These are phyloP conservation scores for Ochetophila trinervis DNA, from an alignment of 306 rosid genomes.

Conservation along the genomic window DNA sequence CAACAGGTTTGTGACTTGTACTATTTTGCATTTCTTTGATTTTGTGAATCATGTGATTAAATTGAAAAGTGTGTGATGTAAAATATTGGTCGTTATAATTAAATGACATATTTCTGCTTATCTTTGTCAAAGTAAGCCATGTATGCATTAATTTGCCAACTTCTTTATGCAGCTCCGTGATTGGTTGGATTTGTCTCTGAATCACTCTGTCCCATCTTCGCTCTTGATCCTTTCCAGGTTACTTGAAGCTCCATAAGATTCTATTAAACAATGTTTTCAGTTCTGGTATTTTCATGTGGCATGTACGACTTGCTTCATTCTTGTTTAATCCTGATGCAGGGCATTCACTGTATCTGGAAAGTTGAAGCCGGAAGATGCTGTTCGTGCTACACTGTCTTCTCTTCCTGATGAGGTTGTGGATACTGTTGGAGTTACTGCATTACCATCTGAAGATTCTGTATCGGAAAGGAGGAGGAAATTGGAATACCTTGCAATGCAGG, in stretches of 20 bases:
- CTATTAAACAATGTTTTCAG: not conserved
- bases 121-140: constrained; percentile 1
- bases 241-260: constrained; percentile 17
- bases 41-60: not conserved
- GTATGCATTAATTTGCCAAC: constrained; percentile 19
- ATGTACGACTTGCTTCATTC: not conserved
- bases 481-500: constrained; percentile 94
- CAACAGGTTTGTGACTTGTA: constrained; percentile 58
- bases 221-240: constrained; percentile 98
- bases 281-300: not conserved
- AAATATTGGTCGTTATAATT: not conserved
- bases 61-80: too few relatives aligned
- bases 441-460: constrained; percentile 88
- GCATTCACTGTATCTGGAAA: constrained; percentile 84
- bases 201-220: constrained; percentile 89
- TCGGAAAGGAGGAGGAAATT: constrained; percentile 89
- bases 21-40: not conserved
- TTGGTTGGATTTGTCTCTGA: constrained; percentile 96
- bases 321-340: constrained; percentile 38
- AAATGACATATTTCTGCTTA: not conserved
- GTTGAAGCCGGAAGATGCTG: constrained; percentile 81
- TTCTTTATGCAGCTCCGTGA: constrained; percentile 69
- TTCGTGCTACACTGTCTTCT: constrained; percentile 86
- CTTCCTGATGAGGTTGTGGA: constrained; percentile 96
- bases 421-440: constrained; percentile 78